phyloP scores from a whole-genome alignment of 768 basidiomycete genomes.

The Tulasnella sp. region DNA sequence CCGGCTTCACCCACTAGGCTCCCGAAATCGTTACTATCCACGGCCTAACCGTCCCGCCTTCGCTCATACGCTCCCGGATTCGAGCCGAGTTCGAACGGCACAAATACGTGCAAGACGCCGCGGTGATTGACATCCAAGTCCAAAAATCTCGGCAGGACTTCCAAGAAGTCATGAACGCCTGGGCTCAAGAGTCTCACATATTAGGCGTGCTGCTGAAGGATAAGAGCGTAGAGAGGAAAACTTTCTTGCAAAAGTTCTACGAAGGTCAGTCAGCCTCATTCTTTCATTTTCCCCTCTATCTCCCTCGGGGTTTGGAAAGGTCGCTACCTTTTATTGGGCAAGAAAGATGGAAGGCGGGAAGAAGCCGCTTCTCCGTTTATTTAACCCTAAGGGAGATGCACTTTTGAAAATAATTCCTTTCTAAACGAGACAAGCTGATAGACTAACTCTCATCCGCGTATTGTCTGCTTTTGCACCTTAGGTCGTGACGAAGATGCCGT shows the following conservation, averaged over 20 bases:
- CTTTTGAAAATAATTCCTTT: no score
- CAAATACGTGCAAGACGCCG: slow-evolving; percentile 76
- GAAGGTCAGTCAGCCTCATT: slow-evolving; percentile 81
- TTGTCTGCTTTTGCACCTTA: slow-evolving; percentile 40
- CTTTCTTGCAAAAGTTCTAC: slow-evolving; percentile 83
- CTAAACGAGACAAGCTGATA: no score
- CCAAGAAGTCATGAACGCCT: slow-evolving; percentile 93
- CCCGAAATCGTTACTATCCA: slow-evolving; percentile 87
- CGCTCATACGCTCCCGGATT: slow-evolving; percentile 76
- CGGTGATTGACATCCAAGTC: slow-evolving; percentile 82
- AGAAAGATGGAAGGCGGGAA: no score
- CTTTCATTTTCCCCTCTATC: no score
- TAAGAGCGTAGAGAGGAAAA: slow-evolving; percentile 51
- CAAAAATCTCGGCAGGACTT: slow-evolving; percentile 84
- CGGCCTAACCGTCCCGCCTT: slow-evolving; percentile 76
- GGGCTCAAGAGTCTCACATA: slow-evolving; percentile 87
- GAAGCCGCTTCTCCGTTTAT: no score
- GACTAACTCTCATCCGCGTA: no score
- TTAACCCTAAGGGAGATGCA: no score
- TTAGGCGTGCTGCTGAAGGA: slow-evolving; percentile 67
- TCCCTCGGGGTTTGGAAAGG: no score
- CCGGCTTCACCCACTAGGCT: slow-evolving; percentile 56
- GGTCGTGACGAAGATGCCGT: slow-evolving; percentile 77
- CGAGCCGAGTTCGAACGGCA: slow-evolving; percentile 87
- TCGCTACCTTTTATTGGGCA: no score